phyloP scores from a whole-genome alignment of 139 green algal species.

The Prasinococcaceae sp. region DNA sequence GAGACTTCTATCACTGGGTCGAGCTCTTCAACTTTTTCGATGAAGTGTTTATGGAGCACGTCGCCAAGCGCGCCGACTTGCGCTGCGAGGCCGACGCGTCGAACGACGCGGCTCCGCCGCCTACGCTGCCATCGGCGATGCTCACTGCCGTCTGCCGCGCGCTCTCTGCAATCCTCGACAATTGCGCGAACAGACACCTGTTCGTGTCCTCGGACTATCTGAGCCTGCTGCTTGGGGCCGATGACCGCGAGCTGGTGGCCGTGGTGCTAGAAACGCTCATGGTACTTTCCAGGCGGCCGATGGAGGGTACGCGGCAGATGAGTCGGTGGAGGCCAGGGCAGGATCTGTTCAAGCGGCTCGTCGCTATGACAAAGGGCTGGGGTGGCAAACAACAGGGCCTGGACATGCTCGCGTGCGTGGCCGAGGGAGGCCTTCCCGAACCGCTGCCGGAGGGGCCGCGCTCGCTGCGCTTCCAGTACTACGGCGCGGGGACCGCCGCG shows the following conservation, averaged over 20 bases:
- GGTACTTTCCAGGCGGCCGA: conserved; percentile 54
- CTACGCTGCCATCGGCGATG: no score
- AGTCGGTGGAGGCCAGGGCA: conserved; percentile 43
- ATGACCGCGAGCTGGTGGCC: conserved; percentile 42
- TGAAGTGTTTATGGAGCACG: conserved; percentile 47
- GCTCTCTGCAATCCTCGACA: conserved; percentile 68
- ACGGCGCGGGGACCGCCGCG: conserved; percentile 7
- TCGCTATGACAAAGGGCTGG: conserved; percentile 57
- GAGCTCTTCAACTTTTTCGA: conserved; percentile 75
- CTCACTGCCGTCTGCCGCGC: conserved; percentile 46
- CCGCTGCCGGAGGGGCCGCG: no score
- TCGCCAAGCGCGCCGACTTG: conserved; percentile 44
- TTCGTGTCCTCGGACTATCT: conserved; percentile 69
- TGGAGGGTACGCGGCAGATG: conserved; percentile 29
- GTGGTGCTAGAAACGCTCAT: conserved; percentile 48
- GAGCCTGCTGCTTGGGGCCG: conserved; percentile 46
- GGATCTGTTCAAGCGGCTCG: conserved; percentile 44
- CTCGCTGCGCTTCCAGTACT: conserved; percentile 60
- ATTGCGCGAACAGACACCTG: conserved; percentile 78
- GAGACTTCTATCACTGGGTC: conserved; percentile 79
- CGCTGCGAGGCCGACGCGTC: conserved; percentile 23
- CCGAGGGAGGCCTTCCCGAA: conserved; percentile 10
- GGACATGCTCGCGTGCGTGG: conserved; percentile 34
- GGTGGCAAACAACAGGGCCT: conserved; percentile 66
- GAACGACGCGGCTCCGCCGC: conserved; percentile 33